Conservation (phyloP, 257 asterid species). For the Solanum paucissectum region DNA sequence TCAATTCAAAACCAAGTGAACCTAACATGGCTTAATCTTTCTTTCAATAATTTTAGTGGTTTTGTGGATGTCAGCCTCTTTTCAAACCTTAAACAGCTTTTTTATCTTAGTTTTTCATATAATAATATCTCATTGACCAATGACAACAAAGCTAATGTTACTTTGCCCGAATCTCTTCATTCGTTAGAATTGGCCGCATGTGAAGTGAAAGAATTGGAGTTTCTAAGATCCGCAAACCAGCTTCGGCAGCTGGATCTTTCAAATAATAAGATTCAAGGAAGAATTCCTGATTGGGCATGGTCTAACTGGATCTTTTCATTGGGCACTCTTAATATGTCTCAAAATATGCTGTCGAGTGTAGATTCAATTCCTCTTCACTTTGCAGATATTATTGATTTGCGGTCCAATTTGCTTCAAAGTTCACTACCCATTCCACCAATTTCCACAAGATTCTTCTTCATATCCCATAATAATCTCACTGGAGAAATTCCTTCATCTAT, state of each 20-base stretch:
- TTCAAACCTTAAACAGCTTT: too few species aligned
- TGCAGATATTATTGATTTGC: rapidly evolving
- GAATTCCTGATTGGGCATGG: background rate
- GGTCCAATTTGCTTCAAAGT: background rate
- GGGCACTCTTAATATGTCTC: rapidly evolving
- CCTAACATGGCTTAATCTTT: too few species aligned
- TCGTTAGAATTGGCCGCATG: rapidly evolving
- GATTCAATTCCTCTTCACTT: background rate
- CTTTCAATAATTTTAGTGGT: too few species aligned
- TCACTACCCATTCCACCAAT: background rate
- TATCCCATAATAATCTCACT: background rate
- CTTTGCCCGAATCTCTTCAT: rapidly evolving
- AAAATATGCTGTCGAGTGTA: too few species aligned
- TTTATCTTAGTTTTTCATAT: too few species aligned
- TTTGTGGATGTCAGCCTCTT: too few species aligned
- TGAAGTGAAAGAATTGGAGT: background rate
- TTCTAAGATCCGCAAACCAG: background rate
- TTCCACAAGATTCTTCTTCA: background rate
- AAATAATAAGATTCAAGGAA: background rate
- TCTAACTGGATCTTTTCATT: too few species aligned
- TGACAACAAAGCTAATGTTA: too few species aligned
- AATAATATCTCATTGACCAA: too few species aligned
- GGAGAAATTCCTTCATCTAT: background rate
- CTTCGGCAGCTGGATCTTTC: background rate
- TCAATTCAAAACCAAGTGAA: too few species aligned